Percentiles rank a stretch among this genome's conserved stretches.
Conservation (phyloP, 164 flowering plant species). For the Dillenia turbinata region DNA sequence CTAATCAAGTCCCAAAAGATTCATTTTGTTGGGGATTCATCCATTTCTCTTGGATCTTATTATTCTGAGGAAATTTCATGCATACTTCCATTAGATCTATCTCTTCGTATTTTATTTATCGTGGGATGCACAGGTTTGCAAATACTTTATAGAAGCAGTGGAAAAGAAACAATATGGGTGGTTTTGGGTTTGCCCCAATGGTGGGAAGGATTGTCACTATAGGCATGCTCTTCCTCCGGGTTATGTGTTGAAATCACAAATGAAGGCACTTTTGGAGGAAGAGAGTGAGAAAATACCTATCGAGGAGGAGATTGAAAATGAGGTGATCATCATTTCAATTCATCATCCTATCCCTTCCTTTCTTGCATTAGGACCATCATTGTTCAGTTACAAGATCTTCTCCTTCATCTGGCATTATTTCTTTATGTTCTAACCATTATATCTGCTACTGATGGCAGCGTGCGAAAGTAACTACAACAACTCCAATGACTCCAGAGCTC, state of each 20-base stretch:
- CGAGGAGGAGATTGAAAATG: constrained; percentile 95
- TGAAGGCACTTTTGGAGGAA: constrained; percentile 94
- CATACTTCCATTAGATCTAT: no score
- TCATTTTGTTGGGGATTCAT: no score
- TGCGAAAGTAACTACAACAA: constrained; percentile 59
- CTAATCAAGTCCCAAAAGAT: no score
- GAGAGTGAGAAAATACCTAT: constrained; percentile 68
- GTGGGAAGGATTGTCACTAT: constrained; percentile 80
- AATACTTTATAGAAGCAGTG: constrained; percentile 92
- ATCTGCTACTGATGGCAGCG: constrained; percentile 47
- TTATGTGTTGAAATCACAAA: constrained; percentile 90
- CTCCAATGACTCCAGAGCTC: constrained; percentile 84
- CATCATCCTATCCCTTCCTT: background rate
- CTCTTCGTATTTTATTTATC: no score
- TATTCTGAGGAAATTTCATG: no score
- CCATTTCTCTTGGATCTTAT: no score
- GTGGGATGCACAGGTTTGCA: constrained; percentile 66
- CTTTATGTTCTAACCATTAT: constrained; percentile 4
- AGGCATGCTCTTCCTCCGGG: constrained; percentile 99
- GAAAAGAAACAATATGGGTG: constrained; percentile 99
- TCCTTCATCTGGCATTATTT: background rate
- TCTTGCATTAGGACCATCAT: background rate
- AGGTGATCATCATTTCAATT: constrained; percentile 40
- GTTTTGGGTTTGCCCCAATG: constrained; percentile 99
- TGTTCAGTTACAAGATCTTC: background rate